These are phyloP conservation scores for Bryum argenteum DNA, from an alignment of 225 moss, liverwort and hornwort genomes.

Conservation along the genomic window DNA sequence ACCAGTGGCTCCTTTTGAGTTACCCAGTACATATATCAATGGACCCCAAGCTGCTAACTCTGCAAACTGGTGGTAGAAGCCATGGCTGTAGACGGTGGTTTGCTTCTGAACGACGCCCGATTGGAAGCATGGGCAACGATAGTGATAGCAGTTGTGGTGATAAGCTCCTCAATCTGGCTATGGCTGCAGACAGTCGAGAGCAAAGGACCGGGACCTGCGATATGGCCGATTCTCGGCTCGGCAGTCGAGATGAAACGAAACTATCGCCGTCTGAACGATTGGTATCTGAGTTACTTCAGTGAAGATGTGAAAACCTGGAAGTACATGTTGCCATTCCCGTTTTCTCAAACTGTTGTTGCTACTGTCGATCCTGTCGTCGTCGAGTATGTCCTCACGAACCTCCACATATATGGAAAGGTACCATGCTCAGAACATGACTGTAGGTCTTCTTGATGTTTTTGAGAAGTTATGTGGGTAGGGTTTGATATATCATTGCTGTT, in stretches of 20 bases:
- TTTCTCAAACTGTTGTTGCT: background rate
- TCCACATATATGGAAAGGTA: constrained; percentile 43
- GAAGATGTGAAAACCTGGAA: constrained; percentile 30
- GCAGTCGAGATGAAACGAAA: constrained; percentile 38
- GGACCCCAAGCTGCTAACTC: no score
- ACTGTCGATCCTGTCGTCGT: constrained; percentile 42
- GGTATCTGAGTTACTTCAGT: constrained; percentile 33
- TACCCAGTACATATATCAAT: no score
- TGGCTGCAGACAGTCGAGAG: constrained; percentile 11
- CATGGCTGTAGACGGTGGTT: no score
- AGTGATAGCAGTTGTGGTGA: constrained; percentile 12
- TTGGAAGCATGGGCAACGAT: constrained; percentile 4
- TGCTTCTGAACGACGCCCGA: no score
- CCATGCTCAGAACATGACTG: no score
- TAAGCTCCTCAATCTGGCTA: constrained; percentile 23
- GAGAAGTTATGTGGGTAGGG: background rate
- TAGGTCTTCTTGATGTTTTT: background rate
- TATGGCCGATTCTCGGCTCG: constrained; percentile 33
- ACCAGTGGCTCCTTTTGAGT: no score
- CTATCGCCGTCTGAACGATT: constrained; percentile 27
- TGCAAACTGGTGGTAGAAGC: no score
- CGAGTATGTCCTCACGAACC: constrained; percentile 46
- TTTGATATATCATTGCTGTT: no score
- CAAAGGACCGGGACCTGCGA: constrained; percentile 21
- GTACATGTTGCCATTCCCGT: constrained; percentile 20